Base-by-base conservation (phyloP, 225 moss, liverwort and hornwort genomes). In the Pseudisothecium myosuroides region DNA sequence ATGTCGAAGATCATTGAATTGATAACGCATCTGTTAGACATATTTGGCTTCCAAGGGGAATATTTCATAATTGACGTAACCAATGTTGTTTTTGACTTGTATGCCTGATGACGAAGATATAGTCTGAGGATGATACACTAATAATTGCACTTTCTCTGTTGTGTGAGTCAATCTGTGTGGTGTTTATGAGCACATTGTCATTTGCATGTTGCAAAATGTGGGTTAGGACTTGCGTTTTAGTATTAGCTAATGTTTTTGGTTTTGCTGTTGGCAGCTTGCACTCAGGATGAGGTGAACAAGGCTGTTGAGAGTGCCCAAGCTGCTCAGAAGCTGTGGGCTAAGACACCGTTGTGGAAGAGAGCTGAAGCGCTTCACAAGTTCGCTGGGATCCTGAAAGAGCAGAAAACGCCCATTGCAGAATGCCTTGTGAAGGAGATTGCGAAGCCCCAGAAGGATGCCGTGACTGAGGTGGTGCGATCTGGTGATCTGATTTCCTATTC, bases 271-370 rank as follows among this genome's bases (percentile, higher is more conserved):
- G 82, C 96, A 98, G 98, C 97, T 74, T 98, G 98, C 72, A 96
- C 95, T n/a, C 97, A 97, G 91, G 97, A 97, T n/a, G 98, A 98
- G 93, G 97, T 97, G 88, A 98, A 98, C 89, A 95, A 95, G 87
- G 84, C 95, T 24, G 93, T 98, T 72, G 97, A 98, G 65, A 80
- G 91, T 56, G 96, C 98, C 55, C 95, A 96, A 82, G 95, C 93
- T 58, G 98, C 98, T 12, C 98, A 98, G 80, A 98, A 96, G 73
- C 81, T 96, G 63, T 98, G 98, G 98, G 97, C 97, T 37, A 98
- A 95, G 87, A 97, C 97, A 61, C 96, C 98, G 56, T 88, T 98
- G 90, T 98, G 97, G 98, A 98, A 96, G 89, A 94, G 97, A 88
- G 98, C 97, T 19, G 98, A 97, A 85, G 94, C 96, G 13, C 92